phyloP scores from a whole-genome alignment of 768 basidiomycete genomes.

The Lepiota venenata region DNA sequence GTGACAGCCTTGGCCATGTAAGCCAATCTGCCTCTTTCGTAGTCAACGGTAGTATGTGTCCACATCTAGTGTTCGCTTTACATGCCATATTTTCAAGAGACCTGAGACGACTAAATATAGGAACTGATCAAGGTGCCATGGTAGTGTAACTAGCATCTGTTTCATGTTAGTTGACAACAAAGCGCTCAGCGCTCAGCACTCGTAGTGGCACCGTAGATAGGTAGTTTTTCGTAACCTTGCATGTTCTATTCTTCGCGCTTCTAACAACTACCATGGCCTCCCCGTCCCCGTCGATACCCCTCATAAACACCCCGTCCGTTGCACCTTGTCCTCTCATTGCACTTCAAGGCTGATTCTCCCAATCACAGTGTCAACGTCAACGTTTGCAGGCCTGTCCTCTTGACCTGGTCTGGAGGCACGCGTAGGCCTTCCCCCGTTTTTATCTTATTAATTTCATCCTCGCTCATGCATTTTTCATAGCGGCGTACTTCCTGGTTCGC shows the following conservation, averaged over 20 bases:
- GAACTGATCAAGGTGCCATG: no score
- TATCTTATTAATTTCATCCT: neutral
- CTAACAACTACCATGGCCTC: slow-evolving; percentile 40
- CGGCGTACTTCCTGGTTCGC: slow-evolving; percentile 65
- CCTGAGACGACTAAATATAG: no score
- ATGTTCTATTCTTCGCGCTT: slow-evolving; percentile 23
- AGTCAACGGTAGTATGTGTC: slow-evolving; percentile 47
- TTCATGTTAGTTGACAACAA: no score
- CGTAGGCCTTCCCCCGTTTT: slow-evolving; percentile 32
- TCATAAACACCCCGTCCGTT: slow-evolving; percentile 75
- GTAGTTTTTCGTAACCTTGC: slow-evolving; percentile 21
- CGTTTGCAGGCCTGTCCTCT: slow-evolving; percentile 53
- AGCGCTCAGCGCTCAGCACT: no score
- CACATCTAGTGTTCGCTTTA: slow-evolving; percentile 3
- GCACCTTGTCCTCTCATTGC: neutral
- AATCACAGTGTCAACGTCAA: slow-evolving; percentile 39
- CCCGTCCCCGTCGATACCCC: slow-evolving; percentile 39
- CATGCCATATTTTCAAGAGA: no score
- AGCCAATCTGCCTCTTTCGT: slow-evolving; percentile 52
- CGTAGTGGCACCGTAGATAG: slow-evolving; percentile 11
- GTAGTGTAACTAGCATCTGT: no score
- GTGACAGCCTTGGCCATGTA: slow-evolving; percentile 52
- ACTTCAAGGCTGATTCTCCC: slow-evolving; percentile 3
- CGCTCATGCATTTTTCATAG: slow-evolving; percentile 30
- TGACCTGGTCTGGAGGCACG: slow-evolving; percentile 56